phyloP scores from a whole-genome alignment of 2,329 filamentous ascomycete species.

The Fusarium fujikuroi region DNA sequence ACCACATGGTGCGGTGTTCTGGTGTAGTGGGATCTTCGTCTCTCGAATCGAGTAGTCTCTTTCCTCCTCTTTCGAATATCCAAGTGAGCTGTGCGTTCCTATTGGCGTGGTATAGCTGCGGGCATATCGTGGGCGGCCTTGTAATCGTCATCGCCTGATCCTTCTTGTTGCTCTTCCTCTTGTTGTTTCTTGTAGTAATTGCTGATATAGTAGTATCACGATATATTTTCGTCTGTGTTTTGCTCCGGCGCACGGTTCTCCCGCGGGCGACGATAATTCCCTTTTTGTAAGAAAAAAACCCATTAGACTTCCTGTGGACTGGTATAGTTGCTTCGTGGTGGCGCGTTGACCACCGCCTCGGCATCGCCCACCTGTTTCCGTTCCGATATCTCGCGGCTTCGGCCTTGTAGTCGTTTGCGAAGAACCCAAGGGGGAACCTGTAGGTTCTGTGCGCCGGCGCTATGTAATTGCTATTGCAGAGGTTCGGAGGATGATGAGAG shows the following conservation, averaged over 20 bases:
- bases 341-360: conserved; percentile 75
- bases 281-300: conserved; percentile 40
- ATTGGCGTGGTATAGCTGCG: conserved; percentile 33
- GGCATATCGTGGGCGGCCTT: conserved; percentile 24
- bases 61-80: conserved; percentile 40
- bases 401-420: conserved; percentile 74
- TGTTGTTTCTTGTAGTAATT: conserved; percentile 23
- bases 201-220: conserved; percentile 26
- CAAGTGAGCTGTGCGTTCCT: conserved; percentile 37
- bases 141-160: conserved; percentile 4
- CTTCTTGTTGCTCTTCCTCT: conserved; percentile 10
- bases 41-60: conserved; percentile 27
- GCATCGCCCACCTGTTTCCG: conserved; percentile 91
- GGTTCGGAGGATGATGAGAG: conserved; percentile 96
- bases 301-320: conserved; percentile 46
- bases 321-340: conserved; percentile 50
- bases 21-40: conserved; percentile 8
- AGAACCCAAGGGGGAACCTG: conserved; percentile 48
- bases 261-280: conserved; percentile 39
- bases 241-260: conserved; percentile 39
- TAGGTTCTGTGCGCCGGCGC: conserved; percentile 50
- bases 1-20: conserved; percentile 13
- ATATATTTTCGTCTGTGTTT: conserved; percentile 34
- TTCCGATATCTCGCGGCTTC: conserved; percentile 78
- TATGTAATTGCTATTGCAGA: conserved; percentile 87